These are phyloP conservation scores for Aspergillus uvarum DNA, from an alignment of 2,329 filamentous ascomycete species.

Conservation along the genomic window DNA sequence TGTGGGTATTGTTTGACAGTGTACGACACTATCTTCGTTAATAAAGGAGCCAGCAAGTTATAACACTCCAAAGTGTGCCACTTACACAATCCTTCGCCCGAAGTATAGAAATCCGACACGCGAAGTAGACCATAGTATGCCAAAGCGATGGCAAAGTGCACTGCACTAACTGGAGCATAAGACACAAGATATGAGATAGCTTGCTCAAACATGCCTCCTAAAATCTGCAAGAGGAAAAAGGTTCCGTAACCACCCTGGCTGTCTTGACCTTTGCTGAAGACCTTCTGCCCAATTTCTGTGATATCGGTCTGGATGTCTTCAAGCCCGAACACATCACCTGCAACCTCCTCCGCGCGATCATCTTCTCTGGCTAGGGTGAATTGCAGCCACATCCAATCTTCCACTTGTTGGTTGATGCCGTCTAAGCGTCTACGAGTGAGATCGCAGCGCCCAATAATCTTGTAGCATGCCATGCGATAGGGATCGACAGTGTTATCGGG, in stretches of 20 bases:
- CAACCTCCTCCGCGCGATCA: slow-evolving; percentile 60
- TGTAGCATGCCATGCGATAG: slow-evolving; percentile 96
- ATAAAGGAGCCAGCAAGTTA: slow-evolving; percentile 9
- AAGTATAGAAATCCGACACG: slow-evolving; percentile 75
- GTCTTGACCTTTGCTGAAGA: slow-evolving; percentile 82
- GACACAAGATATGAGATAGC: slow-evolving; percentile 88
- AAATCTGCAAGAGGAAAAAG: slow-evolving; percentile 88
- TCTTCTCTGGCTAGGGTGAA: slow-evolving; percentile 63
- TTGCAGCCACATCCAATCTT: slow-evolving; percentile 68
- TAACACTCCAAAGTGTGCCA: slow-evolving; percentile 12
- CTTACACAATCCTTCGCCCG: slow-evolving; percentile 67
- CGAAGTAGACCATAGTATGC: slow-evolving; percentile 87
- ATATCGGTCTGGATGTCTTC: slow-evolving; percentile 76
- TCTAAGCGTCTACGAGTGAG: slow-evolving; percentile 58
- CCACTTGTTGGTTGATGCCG: slow-evolving; percentile 58
- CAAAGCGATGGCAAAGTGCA: slow-evolving; percentile 89
- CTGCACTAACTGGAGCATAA: slow-evolving; percentile 88
- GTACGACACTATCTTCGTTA: slow-evolving; percentile 51
- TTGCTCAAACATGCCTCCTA: slow-evolving; percentile 91
- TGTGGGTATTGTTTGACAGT: slow-evolving; percentile 62
- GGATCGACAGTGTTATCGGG: slow-evolving; percentile 87
- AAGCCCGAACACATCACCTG: slow-evolving; percentile 62
- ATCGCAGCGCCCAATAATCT: slow-evolving; percentile 82
- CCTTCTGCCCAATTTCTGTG: slow-evolving; percentile 82
- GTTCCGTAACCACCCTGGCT: slow-evolving; percentile 79